Evolutionary conservation across 768 basidiomycete genomes (phyloP), one percentile per base, ranked within the genome.

Genomic region (Lactifluus rugatus): DNA sequence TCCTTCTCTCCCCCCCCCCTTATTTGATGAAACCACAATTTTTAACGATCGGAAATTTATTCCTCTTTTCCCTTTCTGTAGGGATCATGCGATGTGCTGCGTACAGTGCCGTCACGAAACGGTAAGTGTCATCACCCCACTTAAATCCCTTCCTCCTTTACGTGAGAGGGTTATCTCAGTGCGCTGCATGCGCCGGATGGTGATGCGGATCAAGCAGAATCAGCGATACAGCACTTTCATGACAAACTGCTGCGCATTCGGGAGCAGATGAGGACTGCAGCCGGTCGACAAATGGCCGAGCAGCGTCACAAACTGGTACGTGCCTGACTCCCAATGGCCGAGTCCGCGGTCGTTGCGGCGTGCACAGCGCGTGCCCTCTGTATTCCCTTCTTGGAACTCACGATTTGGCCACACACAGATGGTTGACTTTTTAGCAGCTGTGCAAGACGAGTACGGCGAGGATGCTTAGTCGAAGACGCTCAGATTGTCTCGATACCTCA

Each of bases 211-310:
- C 65, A 70, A 21, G 66, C 70, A 4, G 65, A 70, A 26, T 82
- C 83, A 0, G 84, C 89, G 5, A 82, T 93, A 26, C 79, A 81
- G 57, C 93, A 95, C 67, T 95, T 94, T 67, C 73, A 91, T 63
- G 89, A 92, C 65, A 95, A 94, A 70, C 76, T 95, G 34, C 69
- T 94, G 26, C 79, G 82, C 56, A 87, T 95, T 57, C 76, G 73
- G 41, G 81, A 81, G 47, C 75, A 81, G 60, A 80, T 94, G 61
- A 94, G 93, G 74, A 95, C 92, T 0, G 78, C 74, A 9, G 76
- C 77, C 2, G 93, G 89, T 3, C 84, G 78, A 66, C 66, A 68
- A 56, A 71, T 91, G 69, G 91, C 89, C 23, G 75, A 78, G 58
- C 82, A 78, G 63, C 74, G 92, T 63, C 92, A 94, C 67, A 72